phyloP scores from a whole-genome alignment of 352 stramenopile species.

The Phytophthora cactorum region DNA sequence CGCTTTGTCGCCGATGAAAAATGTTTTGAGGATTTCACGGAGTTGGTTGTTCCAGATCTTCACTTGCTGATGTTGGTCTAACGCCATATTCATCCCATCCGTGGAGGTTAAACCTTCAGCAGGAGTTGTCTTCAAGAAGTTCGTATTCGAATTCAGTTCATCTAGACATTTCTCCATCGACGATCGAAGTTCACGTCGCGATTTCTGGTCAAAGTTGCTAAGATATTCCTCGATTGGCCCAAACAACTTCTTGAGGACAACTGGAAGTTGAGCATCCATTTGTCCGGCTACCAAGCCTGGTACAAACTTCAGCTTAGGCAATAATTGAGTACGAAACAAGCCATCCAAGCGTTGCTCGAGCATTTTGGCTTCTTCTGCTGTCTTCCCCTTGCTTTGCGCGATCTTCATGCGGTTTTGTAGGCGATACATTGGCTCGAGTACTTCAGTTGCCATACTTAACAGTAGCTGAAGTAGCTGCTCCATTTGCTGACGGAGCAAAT shows the following conservation, averaged over 20 bases:
- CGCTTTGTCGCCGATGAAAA: conserved; percentile 28
- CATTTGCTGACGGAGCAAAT: conserved; percentile 22
- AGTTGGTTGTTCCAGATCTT: conserved; percentile 29
- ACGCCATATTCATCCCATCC: conserved; percentile 14
- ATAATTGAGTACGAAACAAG: conserved; percentile 25
- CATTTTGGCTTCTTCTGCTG: conserved; percentile 79
- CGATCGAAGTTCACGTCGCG: conserved; percentile 19
- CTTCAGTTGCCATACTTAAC: conserved; percentile 31
- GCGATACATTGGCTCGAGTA: conserved; percentile 59
- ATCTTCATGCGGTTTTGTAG: conserved; percentile 51
- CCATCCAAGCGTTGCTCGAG: conserved; percentile 61
- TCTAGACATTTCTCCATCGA: conserved; percentile 22
- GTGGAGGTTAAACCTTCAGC: background rate
- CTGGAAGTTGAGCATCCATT: conserved; percentile 10
- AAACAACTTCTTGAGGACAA: conserved; percentile 24
- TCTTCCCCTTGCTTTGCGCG: conserved; percentile 51
- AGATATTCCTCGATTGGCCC: conserved; percentile 31
- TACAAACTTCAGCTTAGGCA: conserved; percentile 14
- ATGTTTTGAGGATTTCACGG: conserved; percentile 25
- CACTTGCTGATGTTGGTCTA: conserved; percentile 18
- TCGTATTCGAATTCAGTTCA: conserved; percentile 18
- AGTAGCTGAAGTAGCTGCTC: conserved; percentile 31
- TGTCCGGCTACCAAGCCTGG: conserved; percentile 9
- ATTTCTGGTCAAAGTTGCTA: conserved; percentile 21
- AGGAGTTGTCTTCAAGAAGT: conserved; percentile 7